Base-by-base conservation (phyloP, 306 rosid species). In the Rosa rugosa region DNA sequence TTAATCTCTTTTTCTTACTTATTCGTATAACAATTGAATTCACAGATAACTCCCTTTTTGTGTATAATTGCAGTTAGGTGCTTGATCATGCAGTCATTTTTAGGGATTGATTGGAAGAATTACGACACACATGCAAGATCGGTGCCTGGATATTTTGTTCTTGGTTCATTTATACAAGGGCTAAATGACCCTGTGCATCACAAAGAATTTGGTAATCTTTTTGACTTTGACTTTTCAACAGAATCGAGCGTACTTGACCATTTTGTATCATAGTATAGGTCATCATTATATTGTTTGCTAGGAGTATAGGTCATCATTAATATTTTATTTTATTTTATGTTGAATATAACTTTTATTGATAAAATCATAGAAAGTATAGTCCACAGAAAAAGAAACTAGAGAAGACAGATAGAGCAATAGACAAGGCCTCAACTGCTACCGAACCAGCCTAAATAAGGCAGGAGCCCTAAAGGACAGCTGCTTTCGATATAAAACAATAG, bases 151-250 rank as follows among this genome's bases (percentile, higher is more conserved):
- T 74, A 81, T 74, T 94, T 94, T 88, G 78, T 94, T 72, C 90
- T 92, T 54, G 97, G 97, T 80, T 95, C 97, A 76, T 85, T 94
- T 76, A 70, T 94, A 72, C 89, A 85, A 84, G 97, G 93, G 71
- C 51, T 94, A 81, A 94, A 94, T 77, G 99, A 94, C 75, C 97
- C 99, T 13, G 87, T 86, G 81, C 99, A 94, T 73, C 97, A 94
- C 87, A 92, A 89, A 85, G 97, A 92, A 57, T 94, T 94, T 77
- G 97, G 99, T 83, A 62, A 40, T 56, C 16, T 65, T 79, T 86
- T 20, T 53, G 54, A 69, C 42, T 67, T 56, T 79, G 80, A 66
- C 22, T n/a, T 66, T 25, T 69, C 75, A 50, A 53, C 72, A 65
- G 74, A 63, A 80, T 49, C 71, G 14, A 78, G 77, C 62, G 57